phyloP scores from a whole-genome alignment of 1,284 basidiomycete genomes.

The Cutaneotrichosporon cavernicola region DNA sequence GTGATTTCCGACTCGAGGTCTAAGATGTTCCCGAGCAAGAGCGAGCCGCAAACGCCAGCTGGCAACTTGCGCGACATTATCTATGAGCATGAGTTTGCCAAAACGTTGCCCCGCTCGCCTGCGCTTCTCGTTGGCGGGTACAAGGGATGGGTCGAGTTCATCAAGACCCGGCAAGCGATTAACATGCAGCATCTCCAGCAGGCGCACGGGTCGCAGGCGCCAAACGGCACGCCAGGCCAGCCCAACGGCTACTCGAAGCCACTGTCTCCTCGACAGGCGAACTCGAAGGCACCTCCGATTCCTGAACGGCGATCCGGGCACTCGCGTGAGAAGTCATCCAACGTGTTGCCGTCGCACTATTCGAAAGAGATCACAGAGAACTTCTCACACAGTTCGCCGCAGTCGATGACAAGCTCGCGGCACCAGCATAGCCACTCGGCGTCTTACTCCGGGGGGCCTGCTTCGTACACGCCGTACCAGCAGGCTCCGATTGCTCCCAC shows the following conservation, averaged over 20 bases:
- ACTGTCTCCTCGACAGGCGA: not conserved
- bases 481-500: constrained; percentile 14
- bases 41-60: constrained; percentile 59
- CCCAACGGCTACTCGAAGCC: constrained; percentile 12
- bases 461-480: constrained; percentile 17
- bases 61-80: constrained; percentile 66
- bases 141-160: constrained; percentile 72
- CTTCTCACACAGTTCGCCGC: constrained; percentile 38
- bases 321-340: constrained; percentile 42
- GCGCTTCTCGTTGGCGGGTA: constrained; percentile 83
- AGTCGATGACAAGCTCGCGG: constrained; percentile 47
- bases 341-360: constrained; percentile 40
- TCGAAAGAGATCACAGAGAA: constrained; percentile 47
- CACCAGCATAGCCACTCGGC: constrained; percentile 21
- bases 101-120: constrained; percentile 72
- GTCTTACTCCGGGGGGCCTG: constrained; percentile 8
- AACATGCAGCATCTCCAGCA: constrained; percentile 6
- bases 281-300: constrained; percentile 4
- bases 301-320: not conserved
- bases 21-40: constrained; percentile 57
- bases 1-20: constrained; percentile 80
- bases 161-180: constrained; percentile 38
- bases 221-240: too few relatives aligned
- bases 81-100: constrained; percentile 69
- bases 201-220: not conserved